These are phyloP conservation scores for Gaeumannomyces tritici DNA, from an alignment of 2,329 filamentous ascomycete species.

Conservation along the genomic window DNA sequence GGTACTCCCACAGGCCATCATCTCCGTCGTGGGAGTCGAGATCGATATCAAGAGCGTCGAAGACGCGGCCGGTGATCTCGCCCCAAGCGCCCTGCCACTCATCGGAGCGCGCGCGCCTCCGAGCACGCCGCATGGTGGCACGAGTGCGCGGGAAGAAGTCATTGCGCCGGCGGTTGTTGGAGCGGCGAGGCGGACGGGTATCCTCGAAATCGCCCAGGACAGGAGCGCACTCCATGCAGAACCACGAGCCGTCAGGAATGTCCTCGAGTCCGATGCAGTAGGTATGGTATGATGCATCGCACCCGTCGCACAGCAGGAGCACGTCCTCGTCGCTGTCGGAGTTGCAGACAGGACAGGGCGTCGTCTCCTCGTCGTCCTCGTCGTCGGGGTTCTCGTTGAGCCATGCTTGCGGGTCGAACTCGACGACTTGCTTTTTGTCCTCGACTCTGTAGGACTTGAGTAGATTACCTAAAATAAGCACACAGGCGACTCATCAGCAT, in stretches of 20 bases:
- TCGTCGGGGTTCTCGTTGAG: slow-evolving; percentile 64
- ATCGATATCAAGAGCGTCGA: slow-evolving; percentile 63
- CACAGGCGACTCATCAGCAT: background rate
- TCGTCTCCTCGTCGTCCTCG: slow-evolving; percentile 60
- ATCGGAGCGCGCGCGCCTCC: slow-evolving; percentile 58
- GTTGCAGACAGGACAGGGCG: slow-evolving; percentile 79
- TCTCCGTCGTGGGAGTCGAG: slow-evolving; percentile 83
- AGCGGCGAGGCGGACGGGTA: background rate
- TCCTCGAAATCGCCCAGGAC: slow-evolving; percentile 30
- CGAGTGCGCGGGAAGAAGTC: slow-evolving; percentile 44
- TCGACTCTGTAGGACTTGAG: slow-evolving; percentile 56
- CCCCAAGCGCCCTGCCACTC: slow-evolving; percentile 88
- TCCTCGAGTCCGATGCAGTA: slow-evolving; percentile 78
- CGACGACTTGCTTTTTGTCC: slow-evolving; percentile 81
- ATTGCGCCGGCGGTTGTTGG: slow-evolving; percentile 13
- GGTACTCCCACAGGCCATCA: slow-evolving; percentile 40
- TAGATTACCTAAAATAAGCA: slow-evolving; percentile 35
- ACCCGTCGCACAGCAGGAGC: slow-evolving; percentile 83
- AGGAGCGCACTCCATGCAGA: slow-evolving; percentile 73
- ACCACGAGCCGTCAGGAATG: slow-evolving; percentile 75
- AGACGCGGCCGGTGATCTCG: slow-evolving; percentile 50
- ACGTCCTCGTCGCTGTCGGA: slow-evolving; percentile 72
- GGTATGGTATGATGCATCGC: slow-evolving; percentile 82
- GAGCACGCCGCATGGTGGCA: slow-evolving; percentile 44
- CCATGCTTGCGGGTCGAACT: slow-evolving; percentile 72